Evolutionary conservation across 257 asterid species (phyloP).

Genomic region (Lithospermum erythrorhizon): DNA sequence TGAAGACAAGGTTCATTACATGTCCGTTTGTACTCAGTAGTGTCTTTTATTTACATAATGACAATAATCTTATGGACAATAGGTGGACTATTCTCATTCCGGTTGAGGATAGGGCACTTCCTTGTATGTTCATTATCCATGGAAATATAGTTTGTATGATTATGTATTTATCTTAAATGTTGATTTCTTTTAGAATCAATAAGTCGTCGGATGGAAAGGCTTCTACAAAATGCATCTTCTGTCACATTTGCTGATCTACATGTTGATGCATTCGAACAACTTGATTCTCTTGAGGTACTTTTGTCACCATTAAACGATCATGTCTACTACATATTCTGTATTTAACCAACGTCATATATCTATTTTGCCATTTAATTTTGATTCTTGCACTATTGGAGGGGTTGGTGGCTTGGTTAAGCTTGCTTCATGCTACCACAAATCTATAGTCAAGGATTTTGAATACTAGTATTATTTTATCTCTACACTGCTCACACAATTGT

Average conservation of each 20-base stretch:
- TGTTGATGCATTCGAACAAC: slow-evolving; percentile 43
- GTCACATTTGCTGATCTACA: slow-evolving; percentile 51
- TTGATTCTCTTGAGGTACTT: slow-evolving; percentile 72
- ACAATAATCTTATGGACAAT: not conserved
- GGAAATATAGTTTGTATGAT: not conserved
- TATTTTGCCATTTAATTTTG: no score
- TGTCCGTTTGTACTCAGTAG: no score
- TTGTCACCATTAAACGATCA: not conserved
- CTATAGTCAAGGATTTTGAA: no score
- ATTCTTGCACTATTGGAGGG: no score
- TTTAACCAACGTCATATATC: not conserved
- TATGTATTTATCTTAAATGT: slow-evolving; percentile 3
- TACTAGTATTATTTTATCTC: no score
- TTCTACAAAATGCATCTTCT: slow-evolving; percentile 47
- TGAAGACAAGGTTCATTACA: no score
- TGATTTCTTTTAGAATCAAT: slow-evolving; percentile 41
- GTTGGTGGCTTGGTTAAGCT: no score
- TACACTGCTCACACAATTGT: no score
- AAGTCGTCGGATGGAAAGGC: slow-evolving; percentile 47
- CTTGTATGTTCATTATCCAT: not conserved
- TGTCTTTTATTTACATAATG: no score
- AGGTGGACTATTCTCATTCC: not conserved
- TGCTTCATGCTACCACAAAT: no score
- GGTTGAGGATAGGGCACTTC: not conserved
- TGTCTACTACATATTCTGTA: not conserved